Evolutionary conservation across 192 early-diverging fungal species (phyloP).

Genomic region (Backusella morwellensis): DNA sequence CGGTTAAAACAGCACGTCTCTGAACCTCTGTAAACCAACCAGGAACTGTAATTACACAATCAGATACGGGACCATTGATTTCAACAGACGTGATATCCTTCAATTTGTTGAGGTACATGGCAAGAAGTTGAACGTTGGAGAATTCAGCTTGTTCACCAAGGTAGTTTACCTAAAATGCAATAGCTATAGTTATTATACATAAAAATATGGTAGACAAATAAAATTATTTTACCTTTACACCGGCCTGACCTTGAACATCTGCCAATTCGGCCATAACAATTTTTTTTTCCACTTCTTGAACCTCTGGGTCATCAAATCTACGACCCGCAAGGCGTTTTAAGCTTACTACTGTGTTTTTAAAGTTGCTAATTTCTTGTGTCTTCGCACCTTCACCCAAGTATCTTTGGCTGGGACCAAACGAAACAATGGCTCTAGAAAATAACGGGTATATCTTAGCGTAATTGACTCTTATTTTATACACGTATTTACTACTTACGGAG

Average conservation of each 20-base stretch:
- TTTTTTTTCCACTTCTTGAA: slow-evolving; percentile 75
- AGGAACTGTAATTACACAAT: slow-evolving; percentile 91
- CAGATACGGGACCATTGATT: slow-evolving; percentile 77
- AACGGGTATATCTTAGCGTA: slow-evolving; percentile 15
- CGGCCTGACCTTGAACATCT: slow-evolving; percentile 81
- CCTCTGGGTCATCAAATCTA: slow-evolving; percentile 78
- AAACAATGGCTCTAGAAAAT: slow-evolving; percentile 67
- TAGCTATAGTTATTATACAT: neutral
- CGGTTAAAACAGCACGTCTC: slow-evolving; percentile 83
- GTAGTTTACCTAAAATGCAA: slow-evolving; percentile 65
- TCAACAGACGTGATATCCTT: slow-evolving; percentile 85
- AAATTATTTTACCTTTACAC: slow-evolving; percentile 52
- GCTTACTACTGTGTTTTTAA: slow-evolving; percentile 88
- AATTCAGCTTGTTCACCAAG: slow-evolving; percentile 74
- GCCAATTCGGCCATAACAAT: slow-evolving; percentile 79
- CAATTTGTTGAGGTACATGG: slow-evolving; percentile 93
- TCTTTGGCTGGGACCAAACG: slow-evolving; percentile 92
- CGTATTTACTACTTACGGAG: slow-evolving; percentile 64
- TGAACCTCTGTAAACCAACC: slow-evolving; percentile 94
- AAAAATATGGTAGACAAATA: neutral
- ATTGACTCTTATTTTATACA: neutral
- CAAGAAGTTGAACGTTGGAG: slow-evolving; percentile 83
- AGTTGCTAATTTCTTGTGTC: slow-evolving; percentile 94
- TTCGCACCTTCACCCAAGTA: slow-evolving; percentile 94
- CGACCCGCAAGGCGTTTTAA: slow-evolving; percentile 93